Evolutionary conservation across 768 basidiomycete genomes (phyloP).

Genomic region (Phanerodontia chrysosporium): DNA sequence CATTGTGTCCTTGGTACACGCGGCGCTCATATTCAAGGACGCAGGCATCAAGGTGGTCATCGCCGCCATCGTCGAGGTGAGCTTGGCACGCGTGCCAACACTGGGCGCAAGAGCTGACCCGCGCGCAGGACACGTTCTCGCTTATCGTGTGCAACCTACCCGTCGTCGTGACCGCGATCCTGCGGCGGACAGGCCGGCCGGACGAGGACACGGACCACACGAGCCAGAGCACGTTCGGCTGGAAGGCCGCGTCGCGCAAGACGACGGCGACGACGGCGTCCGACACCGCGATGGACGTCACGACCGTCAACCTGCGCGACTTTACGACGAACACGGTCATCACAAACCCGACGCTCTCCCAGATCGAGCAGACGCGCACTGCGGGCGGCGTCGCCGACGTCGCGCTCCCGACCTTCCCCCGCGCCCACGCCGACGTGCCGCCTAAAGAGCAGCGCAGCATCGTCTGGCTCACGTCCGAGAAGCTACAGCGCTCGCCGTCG

Average conservation of each 20-base stretch:
- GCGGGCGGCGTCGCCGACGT: background rate
- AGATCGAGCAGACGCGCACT: conserved; percentile 8
- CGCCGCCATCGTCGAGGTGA: conserved; percentile 27
- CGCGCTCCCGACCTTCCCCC: background rate
- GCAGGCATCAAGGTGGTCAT: conserved; percentile 28
- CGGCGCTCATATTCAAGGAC: conserved; percentile 21
- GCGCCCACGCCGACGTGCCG: background rate
- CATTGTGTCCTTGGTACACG: conserved; percentile 28
- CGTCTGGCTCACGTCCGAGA: conserved; percentile 8
- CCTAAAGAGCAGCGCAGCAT: conserved; percentile 2
- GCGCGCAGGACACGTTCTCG: conserved; percentile 10
- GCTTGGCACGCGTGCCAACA: conserved; percentile 12
- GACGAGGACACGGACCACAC: conserved; percentile 10
- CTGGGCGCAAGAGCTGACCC: conserved; percentile 10
- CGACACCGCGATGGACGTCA: conserved; percentile 9
- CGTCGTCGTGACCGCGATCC: conserved; percentile 12
- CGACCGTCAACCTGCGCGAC: conserved; percentile 9
- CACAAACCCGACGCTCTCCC: conserved; percentile 9
- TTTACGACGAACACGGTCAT: conserved; percentile 4
- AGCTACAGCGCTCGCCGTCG: background rate
- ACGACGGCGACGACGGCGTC: background rate
- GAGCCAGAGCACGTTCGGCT: conserved; percentile 18
- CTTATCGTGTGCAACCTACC: conserved; percentile 14
- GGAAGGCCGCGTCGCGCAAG: conserved; percentile 13
- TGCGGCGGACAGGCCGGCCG: background rate